These are phyloP conservation scores for Elsinoe necatrix DNA, from an alignment of 2,329 filamentous ascomycete genomes.

Conservation along the genomic window DNA sequence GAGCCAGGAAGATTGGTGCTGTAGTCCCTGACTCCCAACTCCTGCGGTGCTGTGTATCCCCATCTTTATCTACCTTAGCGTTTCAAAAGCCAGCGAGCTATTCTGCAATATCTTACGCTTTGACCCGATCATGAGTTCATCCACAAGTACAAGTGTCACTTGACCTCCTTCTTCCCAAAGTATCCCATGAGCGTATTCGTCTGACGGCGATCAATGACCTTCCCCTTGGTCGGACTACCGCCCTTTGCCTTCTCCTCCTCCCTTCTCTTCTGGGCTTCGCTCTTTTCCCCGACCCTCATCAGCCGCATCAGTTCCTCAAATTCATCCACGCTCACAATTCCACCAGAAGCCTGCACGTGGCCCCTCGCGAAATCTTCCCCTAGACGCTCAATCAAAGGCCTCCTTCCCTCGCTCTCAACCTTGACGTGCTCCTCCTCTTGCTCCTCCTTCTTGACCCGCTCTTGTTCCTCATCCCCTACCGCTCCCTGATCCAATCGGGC, in stretches of 20 bases:
- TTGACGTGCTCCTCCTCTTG: neutral
- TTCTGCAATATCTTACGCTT: neutral
- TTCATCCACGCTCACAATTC: conserved; percentile 51
- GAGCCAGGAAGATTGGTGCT: conserved; percentile 68
- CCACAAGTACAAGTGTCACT: neutral
- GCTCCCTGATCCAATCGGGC: conserved; percentile 32
- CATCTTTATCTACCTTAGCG: conserved; percentile 8
- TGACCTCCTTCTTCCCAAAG: conserved; percentile 37
- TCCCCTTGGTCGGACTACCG: conserved; percentile 31
- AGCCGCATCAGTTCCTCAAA: conserved; percentile 57
- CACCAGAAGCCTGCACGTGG: conserved; percentile 60
- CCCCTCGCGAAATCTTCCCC: conserved; percentile 58
- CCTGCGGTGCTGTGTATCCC: neutral
- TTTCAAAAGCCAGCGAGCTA: conserved; percentile 14
- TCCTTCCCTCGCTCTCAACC: conserved; percentile 1
- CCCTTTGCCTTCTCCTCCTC: conserved; percentile 21
- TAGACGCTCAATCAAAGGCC: conserved; percentile 40
- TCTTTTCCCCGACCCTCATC: conserved; percentile 51
- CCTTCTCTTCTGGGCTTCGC: conserved; percentile 28
- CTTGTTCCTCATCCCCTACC: too few relatives aligned
- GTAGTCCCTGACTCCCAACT: conserved; percentile 25
- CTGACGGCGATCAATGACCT: conserved; percentile 33
- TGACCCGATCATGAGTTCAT: neutral
- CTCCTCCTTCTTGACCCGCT: conserved; percentile 24
- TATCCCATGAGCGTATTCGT: conserved; percentile 50